A percentile compares a stretch with the other conserved stretches of the same genome.
Conservation (phyloP, 23 red algal species). For the Cyanidioschyzon merolae region DNA sequence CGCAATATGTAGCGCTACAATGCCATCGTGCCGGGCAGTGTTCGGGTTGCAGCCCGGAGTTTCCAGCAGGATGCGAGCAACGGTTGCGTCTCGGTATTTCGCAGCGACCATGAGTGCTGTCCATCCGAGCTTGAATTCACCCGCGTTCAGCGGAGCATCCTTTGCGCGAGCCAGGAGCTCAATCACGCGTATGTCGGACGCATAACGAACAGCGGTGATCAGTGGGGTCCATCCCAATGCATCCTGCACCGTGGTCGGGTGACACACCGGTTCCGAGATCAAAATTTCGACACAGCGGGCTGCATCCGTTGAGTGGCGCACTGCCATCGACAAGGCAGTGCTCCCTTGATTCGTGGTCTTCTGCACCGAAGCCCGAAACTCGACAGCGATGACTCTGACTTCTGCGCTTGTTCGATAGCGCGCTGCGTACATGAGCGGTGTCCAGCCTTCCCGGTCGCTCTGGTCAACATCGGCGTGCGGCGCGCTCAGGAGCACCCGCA, state of each 20-base stretch:
- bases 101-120: conserved; percentile 7
- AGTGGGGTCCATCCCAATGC: conserved; percentile 12
- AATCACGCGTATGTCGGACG: background rate
- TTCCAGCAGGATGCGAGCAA: background rate
- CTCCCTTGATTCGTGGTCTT: background rate
- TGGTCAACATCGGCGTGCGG: background rate
- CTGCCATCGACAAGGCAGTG: conserved; percentile 12
- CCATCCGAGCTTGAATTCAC: background rate
- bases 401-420: conserved; percentile 1
- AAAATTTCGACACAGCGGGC: background rate
- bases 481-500: conserved; percentile 2
- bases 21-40: background rate
- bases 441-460: conserved; percentile 4
- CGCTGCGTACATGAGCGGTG: conserved; percentile 15
- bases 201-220: conserved; percentile 4
- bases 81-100: background rate
- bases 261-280: background rate
- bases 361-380: background rate
- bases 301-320: background rate
- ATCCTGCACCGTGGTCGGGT: background rate
- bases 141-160: conserved; percentile 3
- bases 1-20: conserved; percentile 9
- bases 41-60: conserved; percentile 4
- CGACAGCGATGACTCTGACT: background rate
- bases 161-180: background rate